Evolutionary conservation across 805 yeast species (phyloP).

Genomic region (Danielia oregonensis): DNA sequence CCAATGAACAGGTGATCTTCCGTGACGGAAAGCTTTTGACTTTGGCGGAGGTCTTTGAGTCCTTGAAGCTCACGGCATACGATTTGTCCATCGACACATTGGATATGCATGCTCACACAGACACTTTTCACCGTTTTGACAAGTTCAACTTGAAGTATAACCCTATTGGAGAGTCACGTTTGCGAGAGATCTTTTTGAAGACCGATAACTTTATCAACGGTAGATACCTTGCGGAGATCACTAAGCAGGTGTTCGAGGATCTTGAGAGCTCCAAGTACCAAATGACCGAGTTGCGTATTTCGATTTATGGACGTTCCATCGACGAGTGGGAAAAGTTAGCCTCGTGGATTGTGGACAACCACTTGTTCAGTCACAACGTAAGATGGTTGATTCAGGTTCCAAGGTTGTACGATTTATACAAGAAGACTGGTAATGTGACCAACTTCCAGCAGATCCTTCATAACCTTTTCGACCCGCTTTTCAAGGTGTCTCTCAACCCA

Average conservation of each 20-base stretch:
- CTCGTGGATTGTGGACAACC: slow-evolving; percentile 91
- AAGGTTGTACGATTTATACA: slow-evolving; percentile 85
- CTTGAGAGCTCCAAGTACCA: slow-evolving; percentile 94
- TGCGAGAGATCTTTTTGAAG: slow-evolving; percentile 92
- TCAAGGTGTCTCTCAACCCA: slow-evolving; percentile 87
- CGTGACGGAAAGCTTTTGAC: slow-evolving; percentile 91
- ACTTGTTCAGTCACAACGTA: slow-evolving; percentile 86
- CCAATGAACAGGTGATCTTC: slow-evolving; percentile 85
- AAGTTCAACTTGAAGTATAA: slow-evolving; percentile 95
- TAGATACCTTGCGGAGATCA: slow-evolving; percentile 84
- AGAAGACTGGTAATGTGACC: slow-evolving; percentile 63
- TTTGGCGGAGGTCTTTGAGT: slow-evolving; percentile 83
- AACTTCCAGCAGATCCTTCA: slow-evolving; percentile 72
- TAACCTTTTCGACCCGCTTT: slow-evolving; percentile 83
- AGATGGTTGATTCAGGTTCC: slow-evolving; percentile 98
- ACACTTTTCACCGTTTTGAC: slow-evolving; percentile 96
- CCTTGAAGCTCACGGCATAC: slow-evolving; percentile 87
- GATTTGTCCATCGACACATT: slow-evolving; percentile 94
- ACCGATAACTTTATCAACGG: slow-evolving; percentile 94
- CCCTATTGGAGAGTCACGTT: slow-evolving; percentile 96
- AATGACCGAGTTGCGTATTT: slow-evolving; percentile 94
- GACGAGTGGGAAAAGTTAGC: slow-evolving; percentile 97
- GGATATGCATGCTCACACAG: slow-evolving; percentile 99
- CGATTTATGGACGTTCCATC: slow-evolving; percentile 83
- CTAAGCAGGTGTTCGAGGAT: slow-evolving; percentile 91